Percentiles rank a stretch among this genome's conserved stretches.
Conservation (phyloP, 2,329 filamentous ascomycete genomes). For the Setomelanomma holmii region DNA sequence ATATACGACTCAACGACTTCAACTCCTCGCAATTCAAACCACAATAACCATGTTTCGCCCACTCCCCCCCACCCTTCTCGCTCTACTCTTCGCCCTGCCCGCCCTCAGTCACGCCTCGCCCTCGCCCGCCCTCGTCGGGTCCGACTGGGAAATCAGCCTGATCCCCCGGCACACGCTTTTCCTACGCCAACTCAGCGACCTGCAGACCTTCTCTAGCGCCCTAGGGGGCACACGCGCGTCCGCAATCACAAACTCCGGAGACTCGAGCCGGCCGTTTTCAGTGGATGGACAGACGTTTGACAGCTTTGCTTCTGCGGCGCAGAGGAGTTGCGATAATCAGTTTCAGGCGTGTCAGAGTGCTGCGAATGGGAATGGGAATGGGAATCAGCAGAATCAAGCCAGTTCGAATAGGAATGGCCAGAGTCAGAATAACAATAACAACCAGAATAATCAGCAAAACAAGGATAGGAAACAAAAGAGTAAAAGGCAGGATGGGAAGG, state of each 20-base stretch:
- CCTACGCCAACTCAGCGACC: constrained; percentile 38
- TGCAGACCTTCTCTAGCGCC: constrained; percentile 51
- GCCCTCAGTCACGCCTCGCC: constrained; percentile 30
- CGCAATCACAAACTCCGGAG: constrained; percentile 57
- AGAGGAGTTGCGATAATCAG: constrained; percentile 69
- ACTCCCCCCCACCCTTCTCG: constrained; percentile 30
- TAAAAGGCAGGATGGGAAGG: neutral
- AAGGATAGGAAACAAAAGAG: neutral
- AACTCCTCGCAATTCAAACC: too few relatives aligned
- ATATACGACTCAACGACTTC: too few relatives aligned
- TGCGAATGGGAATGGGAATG: constrained; percentile 46
- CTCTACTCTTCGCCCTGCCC: constrained; percentile 30
- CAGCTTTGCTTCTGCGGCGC: constrained; percentile 61
- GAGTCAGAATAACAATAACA: neutral
- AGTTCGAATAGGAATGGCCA: neutral
- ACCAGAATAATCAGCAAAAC: constrained; percentile 1
- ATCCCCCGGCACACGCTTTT: constrained; percentile 44
- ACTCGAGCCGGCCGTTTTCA: constrained; percentile 54
- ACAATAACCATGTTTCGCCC: constrained; percentile 22
- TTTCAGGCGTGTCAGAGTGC: constrained; percentile 62
- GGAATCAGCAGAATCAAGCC: neutral
- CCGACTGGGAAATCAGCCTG: constrained; percentile 31
- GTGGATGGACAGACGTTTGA: constrained; percentile 57
- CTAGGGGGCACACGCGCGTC: constrained; percentile 62
- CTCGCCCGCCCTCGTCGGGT: constrained; percentile 27